These are phyloP conservation scores for Aphanomyces invadans DNA, from an alignment of 352 stramenopile genomes.

Conservation along the genomic window DNA sequence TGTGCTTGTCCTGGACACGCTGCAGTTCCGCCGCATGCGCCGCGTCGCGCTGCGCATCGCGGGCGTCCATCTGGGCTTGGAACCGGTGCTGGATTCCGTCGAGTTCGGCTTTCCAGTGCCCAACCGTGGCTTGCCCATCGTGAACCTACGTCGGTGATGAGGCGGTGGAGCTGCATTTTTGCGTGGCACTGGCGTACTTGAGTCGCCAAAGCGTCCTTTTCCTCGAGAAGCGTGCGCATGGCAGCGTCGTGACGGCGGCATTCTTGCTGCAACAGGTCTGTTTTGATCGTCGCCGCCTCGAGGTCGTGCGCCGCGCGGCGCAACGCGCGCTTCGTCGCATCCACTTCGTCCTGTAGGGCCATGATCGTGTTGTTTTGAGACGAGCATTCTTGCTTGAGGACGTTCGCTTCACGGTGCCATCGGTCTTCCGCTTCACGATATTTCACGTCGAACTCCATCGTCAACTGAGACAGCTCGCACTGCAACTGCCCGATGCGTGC, in stretches of 20 bases:
- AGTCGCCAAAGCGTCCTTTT: neutral
- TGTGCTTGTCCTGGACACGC: neutral
- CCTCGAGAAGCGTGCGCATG: neutral
- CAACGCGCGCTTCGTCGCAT: neutral
- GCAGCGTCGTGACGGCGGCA: neutral
- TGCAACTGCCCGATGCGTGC: neutral
- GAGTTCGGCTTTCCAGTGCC: neutral
- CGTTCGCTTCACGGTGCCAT: neutral
- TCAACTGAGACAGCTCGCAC: neutral
- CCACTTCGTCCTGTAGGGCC: neutral
- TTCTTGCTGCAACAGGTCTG: slow-evolving; percentile 4
- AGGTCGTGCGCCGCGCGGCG: neutral
- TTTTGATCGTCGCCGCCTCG: neutral
- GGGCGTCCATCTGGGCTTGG: neutral
- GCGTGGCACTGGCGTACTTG: too few relatives aligned
- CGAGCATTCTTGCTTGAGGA: neutral
- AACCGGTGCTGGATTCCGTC: neutral
- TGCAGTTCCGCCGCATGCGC: neutral
- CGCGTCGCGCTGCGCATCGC: neutral
- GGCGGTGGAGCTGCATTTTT: too few relatives aligned
- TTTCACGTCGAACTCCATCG: neutral
- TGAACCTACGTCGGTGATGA: too few relatives aligned
- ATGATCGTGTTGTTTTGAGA: slow-evolving; percentile 3
- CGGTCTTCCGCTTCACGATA: neutral
- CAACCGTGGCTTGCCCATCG: neutral